phyloP scores from a whole-genome alignment of 1,284 basidiomycete genomes.

The Cryptococcus sp. region DNA sequence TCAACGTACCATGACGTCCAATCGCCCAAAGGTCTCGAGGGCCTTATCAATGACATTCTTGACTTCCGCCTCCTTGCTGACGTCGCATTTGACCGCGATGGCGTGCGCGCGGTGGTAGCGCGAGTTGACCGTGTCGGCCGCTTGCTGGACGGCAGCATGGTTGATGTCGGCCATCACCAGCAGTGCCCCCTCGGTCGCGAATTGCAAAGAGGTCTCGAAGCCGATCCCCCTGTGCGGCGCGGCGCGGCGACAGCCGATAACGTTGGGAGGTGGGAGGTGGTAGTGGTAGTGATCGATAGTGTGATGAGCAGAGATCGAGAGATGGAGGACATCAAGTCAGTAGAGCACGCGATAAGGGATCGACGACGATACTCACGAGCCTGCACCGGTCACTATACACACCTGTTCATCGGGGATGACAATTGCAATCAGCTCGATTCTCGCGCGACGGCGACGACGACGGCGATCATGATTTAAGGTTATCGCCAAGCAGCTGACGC shows the following conservation, averaged over 20 bases:
- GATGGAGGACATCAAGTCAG: background rate
- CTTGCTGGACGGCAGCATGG: slow-evolving; percentile 69
- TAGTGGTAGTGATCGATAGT: background rate
- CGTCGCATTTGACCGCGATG: slow-evolving; percentile 76
- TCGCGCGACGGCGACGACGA: background rate
- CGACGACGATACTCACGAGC: slow-evolving; percentile 41
- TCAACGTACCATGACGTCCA: slow-evolving; percentile 81
- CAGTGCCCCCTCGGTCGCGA: slow-evolving; percentile 86
- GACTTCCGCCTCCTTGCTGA: slow-evolving; percentile 82
- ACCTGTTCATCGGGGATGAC: slow-evolving; percentile 24
- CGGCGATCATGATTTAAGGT: too few species aligned
- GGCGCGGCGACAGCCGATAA: background rate
- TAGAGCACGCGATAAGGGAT: background rate
- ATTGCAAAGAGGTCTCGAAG: slow-evolving; percentile 86
- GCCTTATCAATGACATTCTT: slow-evolving; percentile 77
- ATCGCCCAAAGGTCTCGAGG: slow-evolving; percentile 78
- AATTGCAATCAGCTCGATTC: background rate
- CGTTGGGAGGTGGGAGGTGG: background rate
- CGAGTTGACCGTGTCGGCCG: slow-evolving; percentile 65
- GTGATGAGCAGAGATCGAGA: background rate
- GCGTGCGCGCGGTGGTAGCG: slow-evolving; percentile 70
- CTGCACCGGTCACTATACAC: slow-evolving; percentile 55
- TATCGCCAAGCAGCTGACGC: background rate
- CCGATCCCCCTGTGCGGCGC: slow-evolving; percentile 69
- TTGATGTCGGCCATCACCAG: slow-evolving; percentile 89